Percentiles rank a stretch among this genome's conserved stretches.
phyloP scores from a whole-genome alignment of 371 early-diverging fungal genomes.

The Mucor mucedo region DNA sequence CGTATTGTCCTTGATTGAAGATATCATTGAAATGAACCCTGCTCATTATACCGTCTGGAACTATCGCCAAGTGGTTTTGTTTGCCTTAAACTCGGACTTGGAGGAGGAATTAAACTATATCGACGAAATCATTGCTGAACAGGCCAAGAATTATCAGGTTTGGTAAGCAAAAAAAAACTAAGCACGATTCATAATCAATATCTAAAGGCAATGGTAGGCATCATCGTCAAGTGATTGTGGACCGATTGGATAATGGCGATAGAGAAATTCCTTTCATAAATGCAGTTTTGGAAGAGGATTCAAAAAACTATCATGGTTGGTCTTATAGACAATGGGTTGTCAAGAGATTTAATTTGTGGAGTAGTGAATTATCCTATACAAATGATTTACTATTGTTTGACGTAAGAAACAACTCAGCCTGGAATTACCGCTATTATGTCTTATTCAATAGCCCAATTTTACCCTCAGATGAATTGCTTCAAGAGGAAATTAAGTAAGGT shows the following conservation, averaged over 20 bases:
- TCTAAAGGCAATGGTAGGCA: slow-evolving; percentile 40
- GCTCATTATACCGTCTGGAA: slow-evolving; percentile 96
- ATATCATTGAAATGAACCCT: slow-evolving; percentile 84
- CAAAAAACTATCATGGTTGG: slow-evolving; percentile 99
- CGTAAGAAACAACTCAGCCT: slow-evolving; percentile 96
- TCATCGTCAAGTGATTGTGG: slow-evolving; percentile 87
- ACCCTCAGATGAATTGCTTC: slow-evolving; percentile 45
- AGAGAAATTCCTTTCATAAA: slow-evolving; percentile 77
- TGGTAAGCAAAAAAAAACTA: slow-evolving; percentile 54
- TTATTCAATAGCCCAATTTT: slow-evolving; percentile 56
- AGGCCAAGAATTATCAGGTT: slow-evolving; percentile 94
- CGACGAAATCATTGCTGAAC: slow-evolving; percentile 66
- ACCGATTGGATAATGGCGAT: slow-evolving; percentile 55
- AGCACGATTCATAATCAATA: neutral
- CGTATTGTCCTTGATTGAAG: slow-evolving; percentile 79
- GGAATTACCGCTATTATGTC: slow-evolving; percentile 94
- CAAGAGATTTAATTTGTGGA: slow-evolving; percentile 76
- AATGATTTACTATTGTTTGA: slow-evolving; percentile 77
- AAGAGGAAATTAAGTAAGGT: slow-evolving; percentile 71
- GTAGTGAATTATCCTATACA: slow-evolving; percentile 74
- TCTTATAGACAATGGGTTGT: slow-evolving; percentile 93
- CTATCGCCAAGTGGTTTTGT: slow-evolving; percentile 82
- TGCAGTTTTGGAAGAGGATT: slow-evolving; percentile 73
- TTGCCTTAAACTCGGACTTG: slow-evolving; percentile 67
- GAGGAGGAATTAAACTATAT: slow-evolving; percentile 79